These are phyloP conservation scores for Sphagnum fallax DNA, from an alignment of 228 moss, liverwort and hornwort genomes.

Conservation along the genomic window DNA sequence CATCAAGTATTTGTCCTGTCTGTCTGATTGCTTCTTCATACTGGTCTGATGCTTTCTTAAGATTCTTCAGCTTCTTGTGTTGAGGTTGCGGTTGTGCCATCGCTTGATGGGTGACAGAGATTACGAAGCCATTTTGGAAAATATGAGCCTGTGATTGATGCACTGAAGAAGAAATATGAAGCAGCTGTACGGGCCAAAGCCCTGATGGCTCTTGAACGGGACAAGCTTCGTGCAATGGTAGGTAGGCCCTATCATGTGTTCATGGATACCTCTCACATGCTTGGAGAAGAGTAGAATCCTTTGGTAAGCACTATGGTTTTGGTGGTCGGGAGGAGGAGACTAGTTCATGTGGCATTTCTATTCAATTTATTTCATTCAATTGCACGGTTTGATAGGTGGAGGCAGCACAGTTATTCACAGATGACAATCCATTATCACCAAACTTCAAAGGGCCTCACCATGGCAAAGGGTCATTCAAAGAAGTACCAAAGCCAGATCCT, in stretches of 20 bases:
- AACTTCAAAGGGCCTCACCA: slow-evolving; percentile 34
- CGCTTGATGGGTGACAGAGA: slow-evolving; percentile 16
- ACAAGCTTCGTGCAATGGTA: slow-evolving; percentile 68
- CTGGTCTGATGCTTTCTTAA: too few relatives aligned
- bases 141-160: slow-evolving; percentile 66
- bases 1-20: too few relatives aligned
- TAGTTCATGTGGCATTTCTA: too few relatives aligned
- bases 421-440: slow-evolving; percentile 39
- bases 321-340: too few relatives aligned
- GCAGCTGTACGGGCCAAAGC: slow-evolving; percentile 67
- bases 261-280: too few relatives aligned
- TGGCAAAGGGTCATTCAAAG: slow-evolving; percentile 38
- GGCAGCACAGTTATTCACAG: slow-evolving; percentile 25
- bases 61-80: too few relatives aligned
- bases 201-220: slow-evolving; percentile 62
- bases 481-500: slow-evolving; percentile 67
- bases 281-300: too few relatives aligned
- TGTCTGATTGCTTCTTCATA: too few relatives aligned
- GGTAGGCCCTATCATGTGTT: too few relatives aligned
- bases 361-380: too few relatives aligned
- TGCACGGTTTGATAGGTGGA: slow-evolving; percentile 18
- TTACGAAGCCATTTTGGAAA: slow-evolving; percentile 67
- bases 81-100: too few relatives aligned
- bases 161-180: slow-evolving; percentile 69
- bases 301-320: too few relatives aligned